Conservation (phyloP, 2,329 filamentous ascomycete genomes). For the Neopestalotiopsis clavispora region DNA sequence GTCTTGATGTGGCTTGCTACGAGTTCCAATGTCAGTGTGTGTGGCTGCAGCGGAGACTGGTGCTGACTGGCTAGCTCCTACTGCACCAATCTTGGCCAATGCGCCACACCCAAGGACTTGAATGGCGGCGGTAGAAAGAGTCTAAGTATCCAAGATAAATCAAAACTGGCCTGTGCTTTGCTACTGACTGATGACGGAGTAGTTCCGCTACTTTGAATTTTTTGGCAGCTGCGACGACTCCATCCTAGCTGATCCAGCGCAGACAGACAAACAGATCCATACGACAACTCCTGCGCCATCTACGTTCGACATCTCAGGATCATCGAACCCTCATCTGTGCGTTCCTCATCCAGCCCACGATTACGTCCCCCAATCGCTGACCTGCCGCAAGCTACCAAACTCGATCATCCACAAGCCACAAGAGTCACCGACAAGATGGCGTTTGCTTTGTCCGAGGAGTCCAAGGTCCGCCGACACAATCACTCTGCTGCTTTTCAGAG, state of each 20-base stretch:
- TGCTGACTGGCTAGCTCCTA: no score
- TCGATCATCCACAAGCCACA: not conserved
- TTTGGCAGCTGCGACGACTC: conserved; percentile 13
- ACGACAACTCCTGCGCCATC: not conserved
- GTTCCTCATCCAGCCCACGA: not conserved
- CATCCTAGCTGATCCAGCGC: not conserved
- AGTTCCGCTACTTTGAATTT: conserved; percentile 13
- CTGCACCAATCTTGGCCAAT: no score
- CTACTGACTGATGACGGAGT: conserved; percentile 8
- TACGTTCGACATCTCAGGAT: not conserved
- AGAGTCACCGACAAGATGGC: conserved; percentile 45
- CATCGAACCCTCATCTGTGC: not conserved
- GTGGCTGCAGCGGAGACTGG: no score
- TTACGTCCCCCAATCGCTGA: not conserved
- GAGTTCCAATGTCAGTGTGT: no score
- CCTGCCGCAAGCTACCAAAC: not conserved
- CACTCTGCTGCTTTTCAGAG: conserved; percentile 1
- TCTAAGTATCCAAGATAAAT: no score
- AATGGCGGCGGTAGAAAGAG: no score
- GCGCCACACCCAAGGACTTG: no score
- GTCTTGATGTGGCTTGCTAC: not conserved
- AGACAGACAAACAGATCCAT: not conserved
- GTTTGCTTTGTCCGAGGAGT: conserved; percentile 86
- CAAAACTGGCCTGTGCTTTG: not conserved
- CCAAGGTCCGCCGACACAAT: conserved; percentile 70